A percentile compares a stretch with the other conserved stretches of the same genome.
phyloP scores from a whole-genome alignment of 768 basidiomycete genomes.

The Hemileccinum rubropunctum region DNA sequence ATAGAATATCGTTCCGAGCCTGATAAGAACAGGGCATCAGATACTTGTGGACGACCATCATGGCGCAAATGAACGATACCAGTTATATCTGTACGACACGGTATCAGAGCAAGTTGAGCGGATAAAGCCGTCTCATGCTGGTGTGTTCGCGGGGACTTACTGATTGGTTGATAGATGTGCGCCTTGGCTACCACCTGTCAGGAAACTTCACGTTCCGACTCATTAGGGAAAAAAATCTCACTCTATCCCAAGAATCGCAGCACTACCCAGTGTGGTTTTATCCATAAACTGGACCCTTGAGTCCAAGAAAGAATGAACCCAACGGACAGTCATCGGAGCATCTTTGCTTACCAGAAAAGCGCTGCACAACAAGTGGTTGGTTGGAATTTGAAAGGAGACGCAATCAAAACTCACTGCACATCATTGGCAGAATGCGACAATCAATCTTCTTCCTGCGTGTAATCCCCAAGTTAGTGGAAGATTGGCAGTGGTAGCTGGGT shows the following conservation, averaged over 20 bases:
- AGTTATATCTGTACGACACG: constrained; percentile 52
- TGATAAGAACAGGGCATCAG: too few species aligned
- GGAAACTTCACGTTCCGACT: background rate
- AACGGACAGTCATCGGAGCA: background rate
- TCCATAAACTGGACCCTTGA: constrained; percentile 74
- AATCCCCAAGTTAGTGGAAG: background rate
- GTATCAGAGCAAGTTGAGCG: background rate
- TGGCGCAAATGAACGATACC: constrained; percentile 34
- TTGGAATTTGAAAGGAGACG: background rate
- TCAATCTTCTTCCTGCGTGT: constrained; percentile 56
- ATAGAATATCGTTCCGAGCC: constrained; percentile 78
- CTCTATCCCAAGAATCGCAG: constrained; percentile 71
- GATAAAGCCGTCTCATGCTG: background rate
- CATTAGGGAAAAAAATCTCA: constrained; percentile 25
- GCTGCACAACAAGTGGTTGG: constrained; percentile 28
- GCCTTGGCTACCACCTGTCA: constrained; percentile 40
- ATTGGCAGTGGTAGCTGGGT: background rate
- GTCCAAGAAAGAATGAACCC: background rate
- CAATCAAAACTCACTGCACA: constrained; percentile 60
- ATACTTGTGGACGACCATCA: too few species aligned
- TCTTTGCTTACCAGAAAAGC: constrained; percentile 46
- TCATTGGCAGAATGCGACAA: constrained; percentile 62
- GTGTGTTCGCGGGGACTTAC: constrained; percentile 34
- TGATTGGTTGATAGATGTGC: constrained; percentile 64
- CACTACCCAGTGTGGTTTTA: constrained; percentile 64